Base-by-base conservation (phyloP, 495 filamentous ascomycete species). In the Apiosordaria backusii region DNA sequence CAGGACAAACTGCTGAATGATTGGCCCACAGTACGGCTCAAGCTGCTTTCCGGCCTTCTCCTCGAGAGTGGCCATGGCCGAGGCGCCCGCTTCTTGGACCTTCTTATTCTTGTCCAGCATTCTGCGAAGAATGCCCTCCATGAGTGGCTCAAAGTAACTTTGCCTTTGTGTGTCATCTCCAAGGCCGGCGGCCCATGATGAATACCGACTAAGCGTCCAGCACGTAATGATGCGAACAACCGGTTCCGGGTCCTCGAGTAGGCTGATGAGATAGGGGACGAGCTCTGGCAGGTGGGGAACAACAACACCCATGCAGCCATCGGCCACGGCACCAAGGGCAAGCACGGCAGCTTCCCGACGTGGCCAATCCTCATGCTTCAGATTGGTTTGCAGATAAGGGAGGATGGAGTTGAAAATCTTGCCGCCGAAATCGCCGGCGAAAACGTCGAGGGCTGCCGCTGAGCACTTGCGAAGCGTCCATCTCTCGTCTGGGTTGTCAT, bases 381-480 rank as follows among this genome's bases (percentile, higher is more conserved):
- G 83, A 63, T 97, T 97, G 65, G 92, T 89, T 75, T 89, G 94
- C 60, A 99, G 79, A 73, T 97, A 98, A 0, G 95, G 95, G 61
- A 99, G 79, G 61, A 96, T 96, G 57, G 90, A 87, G 60, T 91
- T 87, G 78, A 99, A 97, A 40, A 99, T 92, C 2, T 89, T 87
- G 50, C 87, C 85, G 69, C 91, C 89, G 76, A 97, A 99, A 52
- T 94, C 90, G 54, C 88, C 91, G 45, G 95, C 92, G 61, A 99
- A 91, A 3, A 97, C 91, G 75, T 99, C 96, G 26, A 99, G 79
- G 23, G 96, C 93, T 24, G 95, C 96, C 19, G 96, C 95, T 35
- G 95, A 99, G 80, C 96, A 99, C 77, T 99, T 99, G 62, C 95
- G 86, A 60, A 99, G 80, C 59, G 94, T 97, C 95, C 95, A 99